Evolutionary conservation across 495 filamentous ascomycete species (phyloP).

Genomic region (Neurospora sp.): DNA sequence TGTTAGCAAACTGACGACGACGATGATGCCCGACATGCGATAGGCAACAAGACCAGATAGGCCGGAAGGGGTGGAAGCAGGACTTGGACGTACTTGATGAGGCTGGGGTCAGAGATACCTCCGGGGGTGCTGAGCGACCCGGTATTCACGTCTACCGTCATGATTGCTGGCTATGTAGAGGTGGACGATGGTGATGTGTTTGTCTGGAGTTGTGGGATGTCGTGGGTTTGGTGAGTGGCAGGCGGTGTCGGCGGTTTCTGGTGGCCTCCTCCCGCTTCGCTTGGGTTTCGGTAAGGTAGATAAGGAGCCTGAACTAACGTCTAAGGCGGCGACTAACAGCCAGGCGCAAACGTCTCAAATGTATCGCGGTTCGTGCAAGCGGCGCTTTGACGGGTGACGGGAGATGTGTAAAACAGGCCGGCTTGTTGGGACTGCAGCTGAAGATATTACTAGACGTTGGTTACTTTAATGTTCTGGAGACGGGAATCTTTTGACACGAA

Average conservation of each 20-base stretch:
- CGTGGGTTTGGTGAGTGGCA: not conserved
- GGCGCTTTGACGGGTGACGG: not conserved
- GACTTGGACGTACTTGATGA: constrained; percentile 40
- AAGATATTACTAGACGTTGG: not conserved
- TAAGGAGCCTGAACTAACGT: not conserved
- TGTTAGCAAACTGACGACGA: constrained; percentile 16
- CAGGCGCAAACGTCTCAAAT: not conserved
- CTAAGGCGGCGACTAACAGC: not conserved
- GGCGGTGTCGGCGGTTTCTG: not conserved
- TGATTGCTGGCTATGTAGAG: constrained; percentile 8
- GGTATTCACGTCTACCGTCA: constrained; percentile 19
- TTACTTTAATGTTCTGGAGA: not conserved
- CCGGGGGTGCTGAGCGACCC: constrained; percentile 31
- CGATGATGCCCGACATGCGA: constrained; percentile 9
- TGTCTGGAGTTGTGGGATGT: not conserved
- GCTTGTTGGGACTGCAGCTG: not conserved
- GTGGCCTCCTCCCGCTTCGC: not conserved
- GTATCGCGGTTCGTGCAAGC: not conserved
- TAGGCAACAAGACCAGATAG: not conserved
- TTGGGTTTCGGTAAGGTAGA: not conserved
- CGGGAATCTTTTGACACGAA: not conserved
- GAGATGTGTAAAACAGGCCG: not conserved
- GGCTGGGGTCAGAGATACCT: constrained; percentile 49
- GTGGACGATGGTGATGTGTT: not conserved
- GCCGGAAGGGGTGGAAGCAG: not conserved